Percentiles rank a stretch among this genome's conserved stretches.
These are phyloP conservation scores for Fistulifera solaris DNA, from an alignment of 108 stramenopile species.

Conservation along the genomic window DNA sequence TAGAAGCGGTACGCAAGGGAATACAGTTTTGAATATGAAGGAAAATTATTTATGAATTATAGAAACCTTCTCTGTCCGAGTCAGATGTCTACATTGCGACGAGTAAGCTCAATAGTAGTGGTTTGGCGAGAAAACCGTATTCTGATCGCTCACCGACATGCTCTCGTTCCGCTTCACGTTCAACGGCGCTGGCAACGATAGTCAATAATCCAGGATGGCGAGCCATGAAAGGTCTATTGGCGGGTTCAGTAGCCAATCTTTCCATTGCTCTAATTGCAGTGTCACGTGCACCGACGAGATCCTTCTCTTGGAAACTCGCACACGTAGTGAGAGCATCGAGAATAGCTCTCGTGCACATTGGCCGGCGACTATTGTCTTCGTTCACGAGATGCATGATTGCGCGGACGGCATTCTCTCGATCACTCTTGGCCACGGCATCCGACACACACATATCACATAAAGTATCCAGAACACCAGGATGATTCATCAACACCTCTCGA, in stretches of 20 bases:
- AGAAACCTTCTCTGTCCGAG: too few species aligned
- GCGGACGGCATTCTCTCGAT: conserved; percentile 71
- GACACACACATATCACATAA: conserved; percentile 40
- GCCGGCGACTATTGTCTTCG: conserved; percentile 51
- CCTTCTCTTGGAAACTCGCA: conserved; percentile 25
- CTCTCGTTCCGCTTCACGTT: conserved; percentile 65
- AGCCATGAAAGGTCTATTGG: conserved; percentile 72
- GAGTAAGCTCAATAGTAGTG: conserved; percentile 69
- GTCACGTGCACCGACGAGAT: conserved; percentile 42
- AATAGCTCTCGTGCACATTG: conserved; percentile 53
- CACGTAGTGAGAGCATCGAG: conserved; percentile 62
- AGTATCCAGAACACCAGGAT: conserved; percentile 64
- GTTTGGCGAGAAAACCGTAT: conserved; percentile 60
- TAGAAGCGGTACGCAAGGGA: conserved; percentile 12
- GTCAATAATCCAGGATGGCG: conserved; percentile 58
- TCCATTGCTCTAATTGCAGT: conserved; percentile 73
- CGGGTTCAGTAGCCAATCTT: conserved; percentile 68
- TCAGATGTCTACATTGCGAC: too few species aligned
- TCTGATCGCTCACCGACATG: conserved; percentile 21
- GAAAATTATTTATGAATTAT: too few species aligned
- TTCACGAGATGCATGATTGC: conserved; percentile 79
- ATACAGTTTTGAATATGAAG: too few species aligned
- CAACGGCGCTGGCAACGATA: conserved; percentile 63
- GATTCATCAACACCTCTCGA: conserved; percentile 52
- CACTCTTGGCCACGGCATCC: conserved; percentile 19